phyloP scores from a whole-genome alignment of 805 yeast species.

The Sugiyamaella chiloensis region DNA sequence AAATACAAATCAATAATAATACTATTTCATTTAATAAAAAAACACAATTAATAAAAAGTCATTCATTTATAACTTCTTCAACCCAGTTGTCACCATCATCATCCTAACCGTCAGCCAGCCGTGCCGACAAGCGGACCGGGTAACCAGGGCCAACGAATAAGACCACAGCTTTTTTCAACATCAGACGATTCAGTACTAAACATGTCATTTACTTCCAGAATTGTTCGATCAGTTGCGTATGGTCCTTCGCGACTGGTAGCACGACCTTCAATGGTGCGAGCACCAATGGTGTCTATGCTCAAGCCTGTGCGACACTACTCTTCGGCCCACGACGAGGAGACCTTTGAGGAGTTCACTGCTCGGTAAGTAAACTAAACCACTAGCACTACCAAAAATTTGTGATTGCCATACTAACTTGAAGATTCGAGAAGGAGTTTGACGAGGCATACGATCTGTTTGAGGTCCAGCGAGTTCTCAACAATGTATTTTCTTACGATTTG shows the following conservation, averaged over 20 bases:
- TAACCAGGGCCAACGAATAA: slow-evolving; percentile 11
- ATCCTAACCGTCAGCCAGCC: too few relatives aligned
- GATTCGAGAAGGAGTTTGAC: slow-evolving; percentile 94
- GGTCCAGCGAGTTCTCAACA: slow-evolving; percentile 92
- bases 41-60: too few relatives aligned
- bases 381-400: too few relatives aligned
- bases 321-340: slow-evolving; percentile 79
- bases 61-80: too few relatives aligned
- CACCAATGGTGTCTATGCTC: slow-evolving; percentile 12
- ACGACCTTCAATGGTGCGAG: slow-evolving; percentile 3
- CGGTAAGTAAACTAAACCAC: slow-evolving; percentile 41
- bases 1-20: too few relatives aligned
- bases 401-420: background rate
- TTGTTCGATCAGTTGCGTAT: slow-evolving; percentile 4
- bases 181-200: background rate
- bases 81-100: too few relatives aligned
- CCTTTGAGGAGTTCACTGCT: slow-evolving; percentile 89
- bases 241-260: slow-evolving; percentile 2
- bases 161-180: slow-evolving; percentile 11
- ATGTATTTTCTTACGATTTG: slow-evolving; percentile 96
- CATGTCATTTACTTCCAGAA: slow-evolving; percentile 8
- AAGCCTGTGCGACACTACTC: slow-evolving; percentile 62
- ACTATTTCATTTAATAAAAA: too few relatives aligned
- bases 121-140: background rate
- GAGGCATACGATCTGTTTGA: slow-evolving; percentile 85